Evolutionary conservation across 257 asterid genomes (phyloP), one percentile per base, ranked within the genome.

Genomic region (Salvia splendens): DNA sequence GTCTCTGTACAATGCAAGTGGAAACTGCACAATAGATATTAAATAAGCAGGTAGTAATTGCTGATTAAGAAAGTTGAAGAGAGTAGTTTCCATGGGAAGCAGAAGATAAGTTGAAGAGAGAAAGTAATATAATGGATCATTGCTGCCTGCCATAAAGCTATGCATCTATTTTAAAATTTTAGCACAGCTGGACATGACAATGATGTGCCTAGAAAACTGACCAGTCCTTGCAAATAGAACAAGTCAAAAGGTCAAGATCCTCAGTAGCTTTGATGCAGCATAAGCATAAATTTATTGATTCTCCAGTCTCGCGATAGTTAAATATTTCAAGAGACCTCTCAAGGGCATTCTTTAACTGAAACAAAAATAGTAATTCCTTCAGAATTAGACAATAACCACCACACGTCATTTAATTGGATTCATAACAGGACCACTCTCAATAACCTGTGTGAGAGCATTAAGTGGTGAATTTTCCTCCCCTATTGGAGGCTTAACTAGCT

Each of bases 211-310:
- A 20, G 50, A 70, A 51, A 64, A 56, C 70, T 65, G 77, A 89
- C 98, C 94, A 55, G 72, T 84, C 90, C 17, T 75, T 71, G 88
- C 98, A 92, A 78, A 77, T 56, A 59, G 85, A 80, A 79, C 96
- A 92, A 46, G 78, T 77, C 61, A 73, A 75, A 69, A 80, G 77
- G 76, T 79, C 77, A 73, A 71, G 81, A 73, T 79, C 67, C 67
- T 81, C 77, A 70, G 64, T 63, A 73, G 68, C 70, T 48, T 15
- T 67, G 57, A 69, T 76, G 76, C 92, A 85, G 74, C 78, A 83
- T 15, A 71, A 36, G 73, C 95, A 81, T 5, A 69, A 69, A 4
- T 68, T 68, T 50, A 67, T 78, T 43, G 74, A 73, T 64, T 74
- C 68, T 33, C 61, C 72, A 54, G 20, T 50, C 51, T 71, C 62